A percentile compares a stretch with the other conserved stretches of the same genome.
Conservation (phyloP, 768 basidiomycete species). For the Russula brevipes region DNA sequence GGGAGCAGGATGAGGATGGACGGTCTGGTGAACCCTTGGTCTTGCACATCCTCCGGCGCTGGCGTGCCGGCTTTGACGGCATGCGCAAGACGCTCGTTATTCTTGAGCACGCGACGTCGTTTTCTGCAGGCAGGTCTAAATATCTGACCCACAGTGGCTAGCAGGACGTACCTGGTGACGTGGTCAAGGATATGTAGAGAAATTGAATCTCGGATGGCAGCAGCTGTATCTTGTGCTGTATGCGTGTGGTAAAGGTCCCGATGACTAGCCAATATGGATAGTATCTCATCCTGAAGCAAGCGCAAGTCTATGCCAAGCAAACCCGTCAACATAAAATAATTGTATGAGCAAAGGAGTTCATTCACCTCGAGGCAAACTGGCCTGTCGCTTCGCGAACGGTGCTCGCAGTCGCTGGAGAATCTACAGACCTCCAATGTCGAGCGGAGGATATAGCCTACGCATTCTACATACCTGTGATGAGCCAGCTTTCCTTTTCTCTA, state of each 20-base stretch:
- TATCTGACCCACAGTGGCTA: not conserved
- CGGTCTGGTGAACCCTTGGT: constrained; percentile 97
- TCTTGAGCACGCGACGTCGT: constrained; percentile 83
- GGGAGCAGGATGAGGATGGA: constrained; percentile 89
- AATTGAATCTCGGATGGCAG: constrained; percentile 58
- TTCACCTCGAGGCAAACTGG: constrained; percentile 52
- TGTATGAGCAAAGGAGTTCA: constrained; percentile 11
- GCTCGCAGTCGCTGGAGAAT: constrained; percentile 51
- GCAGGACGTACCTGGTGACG: constrained; percentile 61
- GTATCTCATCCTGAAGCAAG: constrained; percentile 59
- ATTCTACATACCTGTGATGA: constrained; percentile 13
- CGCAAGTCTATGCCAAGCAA: constrained; percentile 38
- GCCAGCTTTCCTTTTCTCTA: constrained; percentile 2
- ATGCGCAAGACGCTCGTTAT: constrained; percentile 85
- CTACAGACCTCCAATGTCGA: constrained; percentile 32
- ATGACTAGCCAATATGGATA: constrained; percentile 61
- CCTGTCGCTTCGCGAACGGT: constrained; percentile 51
- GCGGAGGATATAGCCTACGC: not conserved
- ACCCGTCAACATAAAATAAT: not conserved
- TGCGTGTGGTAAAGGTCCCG: constrained; percentile 74
- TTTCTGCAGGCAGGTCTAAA: constrained; percentile 51
- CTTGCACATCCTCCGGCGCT: constrained; percentile 73
- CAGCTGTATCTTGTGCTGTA: constrained; percentile 58
- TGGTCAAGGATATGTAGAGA: constrained; percentile 85
- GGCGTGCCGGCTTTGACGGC: constrained; percentile 52